phyloP scores from a whole-genome alignment of 371 early-diverging fungal species.

The Mortierella polycephala region DNA sequence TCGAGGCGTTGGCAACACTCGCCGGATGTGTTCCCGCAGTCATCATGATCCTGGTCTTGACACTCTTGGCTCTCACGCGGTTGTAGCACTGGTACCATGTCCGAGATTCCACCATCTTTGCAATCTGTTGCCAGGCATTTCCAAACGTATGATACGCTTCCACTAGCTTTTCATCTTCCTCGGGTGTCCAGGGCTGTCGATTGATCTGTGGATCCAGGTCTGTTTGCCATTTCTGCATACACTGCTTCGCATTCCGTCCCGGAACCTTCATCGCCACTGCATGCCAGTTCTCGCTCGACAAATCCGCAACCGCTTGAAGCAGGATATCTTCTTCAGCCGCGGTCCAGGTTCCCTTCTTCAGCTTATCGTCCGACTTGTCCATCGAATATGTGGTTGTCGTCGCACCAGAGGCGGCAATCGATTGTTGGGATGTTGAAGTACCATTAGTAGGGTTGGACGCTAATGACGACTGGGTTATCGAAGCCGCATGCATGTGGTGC shows the following conservation, averaged over 20 bases:
- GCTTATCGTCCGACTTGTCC: slow-evolving; percentile 46
- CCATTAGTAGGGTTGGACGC: too few relatives aligned
- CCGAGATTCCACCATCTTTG: slow-evolving; percentile 52
- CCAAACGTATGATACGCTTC: slow-evolving; percentile 52
- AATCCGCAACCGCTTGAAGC: slow-evolving; percentile 42
- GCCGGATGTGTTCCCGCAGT: slow-evolving; percentile 33
- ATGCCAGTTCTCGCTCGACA: slow-evolving; percentile 54
- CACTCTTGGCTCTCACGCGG: slow-evolving; percentile 54
- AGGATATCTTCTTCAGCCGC: slow-evolving; percentile 44
- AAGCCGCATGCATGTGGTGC: too few relatives aligned
- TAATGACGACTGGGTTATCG: too few relatives aligned
- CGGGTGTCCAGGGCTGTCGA: slow-evolving; percentile 43
- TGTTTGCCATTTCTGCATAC: slow-evolving; percentile 56
- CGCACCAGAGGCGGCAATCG: too few relatives aligned
- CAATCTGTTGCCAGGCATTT: slow-evolving; percentile 55
- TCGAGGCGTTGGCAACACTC: slow-evolving; percentile 19
- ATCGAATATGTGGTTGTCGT: slow-evolving; percentile 1
- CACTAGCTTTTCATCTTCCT: slow-evolving; percentile 46
- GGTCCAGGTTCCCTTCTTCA: slow-evolving; percentile 55
- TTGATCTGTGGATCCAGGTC: slow-evolving; percentile 55
- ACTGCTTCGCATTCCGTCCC: slow-evolving; percentile 52
- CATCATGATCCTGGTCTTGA: slow-evolving; percentile 47
- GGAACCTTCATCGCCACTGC: slow-evolving; percentile 52
- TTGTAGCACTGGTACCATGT: slow-evolving; percentile 56
- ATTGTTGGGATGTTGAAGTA: too few relatives aligned